phyloP scores from a whole-genome alignment of 1,284 basidiomycete species.

The Coniophora puteana region DNA sequence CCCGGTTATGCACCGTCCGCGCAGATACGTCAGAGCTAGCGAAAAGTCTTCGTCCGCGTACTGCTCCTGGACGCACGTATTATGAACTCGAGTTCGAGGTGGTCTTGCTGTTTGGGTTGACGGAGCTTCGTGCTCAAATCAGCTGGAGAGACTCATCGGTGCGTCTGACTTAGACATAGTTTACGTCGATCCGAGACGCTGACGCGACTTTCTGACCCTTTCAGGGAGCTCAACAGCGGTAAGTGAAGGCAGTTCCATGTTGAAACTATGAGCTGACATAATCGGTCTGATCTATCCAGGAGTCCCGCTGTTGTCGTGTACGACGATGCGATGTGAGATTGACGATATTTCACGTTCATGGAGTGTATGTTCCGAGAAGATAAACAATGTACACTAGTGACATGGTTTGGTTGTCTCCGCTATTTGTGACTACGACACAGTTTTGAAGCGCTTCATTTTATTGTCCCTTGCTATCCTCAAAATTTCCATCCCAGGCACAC shows the following conservation, averaged over 20 bases:
- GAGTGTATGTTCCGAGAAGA: too few relatives aligned
- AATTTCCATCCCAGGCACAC: too few relatives aligned
- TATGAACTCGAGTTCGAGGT: conserved; percentile 32
- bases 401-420: too few relatives aligned
- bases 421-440: too few relatives aligned
- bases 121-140: conserved; percentile 43
- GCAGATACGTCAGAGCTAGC: conserved; percentile 36
- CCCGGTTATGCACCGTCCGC: conserved; percentile 39
- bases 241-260: conserved; percentile 21
- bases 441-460: too few relatives aligned
- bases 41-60: conserved; percentile 26
- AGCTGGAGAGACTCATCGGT: conserved; percentile 35
- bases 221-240: conserved; percentile 17
- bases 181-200: not conserved
- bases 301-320: conserved; percentile 28
- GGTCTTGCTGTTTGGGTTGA: conserved; percentile 40
- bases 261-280: too few relatives aligned
- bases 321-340: conserved; percentile 29
- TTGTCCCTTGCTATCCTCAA: too few relatives aligned
- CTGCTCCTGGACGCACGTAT: conserved; percentile 26
- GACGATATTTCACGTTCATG: too few relatives aligned
- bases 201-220: conserved; percentile 9
- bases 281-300: conserved; percentile 16
- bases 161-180: too few relatives aligned
- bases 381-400: too few relatives aligned